A percentile compares a stretch with the other conserved stretches of the same genome.
phyloP scores from a whole-genome alignment of 2,329 filamentous ascomycete genomes.

The Diaporthe citriasiana region DNA sequence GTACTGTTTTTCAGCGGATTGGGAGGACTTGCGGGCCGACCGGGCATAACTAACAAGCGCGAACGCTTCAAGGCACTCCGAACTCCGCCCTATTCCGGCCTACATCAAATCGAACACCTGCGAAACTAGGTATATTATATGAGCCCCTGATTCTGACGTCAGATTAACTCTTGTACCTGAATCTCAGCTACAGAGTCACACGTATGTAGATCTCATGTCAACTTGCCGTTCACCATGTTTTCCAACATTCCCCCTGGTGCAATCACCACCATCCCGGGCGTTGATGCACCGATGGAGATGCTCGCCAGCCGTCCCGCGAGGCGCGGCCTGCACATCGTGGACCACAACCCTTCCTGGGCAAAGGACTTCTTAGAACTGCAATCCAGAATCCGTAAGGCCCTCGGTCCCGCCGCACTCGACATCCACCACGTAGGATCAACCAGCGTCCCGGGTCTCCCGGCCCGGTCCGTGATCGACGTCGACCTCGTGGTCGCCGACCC shows the following conservation, averaged over 20 bases:
- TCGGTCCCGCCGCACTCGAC: constrained; percentile 52
- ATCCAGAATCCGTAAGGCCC: constrained; percentile 52
- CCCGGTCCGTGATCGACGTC: constrained; percentile 67
- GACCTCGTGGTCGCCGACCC: constrained; percentile 61
- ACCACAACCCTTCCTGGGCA: constrained; percentile 3
- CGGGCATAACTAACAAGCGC: not conserved
- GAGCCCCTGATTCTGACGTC: not conserved
- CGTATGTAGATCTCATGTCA: not conserved
- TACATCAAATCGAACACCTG: not conserved
- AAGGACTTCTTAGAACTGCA: constrained; percentile 35
- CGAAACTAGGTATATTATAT: not conserved
- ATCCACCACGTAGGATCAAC: constrained; percentile 66
- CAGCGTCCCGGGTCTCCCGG: constrained; percentile 62
- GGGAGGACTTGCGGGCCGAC: not conserved
- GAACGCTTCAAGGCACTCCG: not conserved
- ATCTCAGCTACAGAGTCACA: not conserved
- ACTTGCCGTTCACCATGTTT: not conserved
- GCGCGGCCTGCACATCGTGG: constrained; percentile 18
- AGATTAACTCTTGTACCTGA: not conserved
- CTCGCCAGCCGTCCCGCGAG: constrained; percentile 11
- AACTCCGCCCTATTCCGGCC: not conserved
- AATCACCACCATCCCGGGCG: constrained; percentile 5
- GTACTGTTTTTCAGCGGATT: not conserved
- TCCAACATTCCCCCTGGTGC: not conserved
- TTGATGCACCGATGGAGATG: constrained; percentile 11